A percentile compares a stretch with the other conserved stretches of the same genome.
phyloP scores from a whole-genome alignment of 805 yeast species.

The Sugiyamaella floridensis region DNA sequence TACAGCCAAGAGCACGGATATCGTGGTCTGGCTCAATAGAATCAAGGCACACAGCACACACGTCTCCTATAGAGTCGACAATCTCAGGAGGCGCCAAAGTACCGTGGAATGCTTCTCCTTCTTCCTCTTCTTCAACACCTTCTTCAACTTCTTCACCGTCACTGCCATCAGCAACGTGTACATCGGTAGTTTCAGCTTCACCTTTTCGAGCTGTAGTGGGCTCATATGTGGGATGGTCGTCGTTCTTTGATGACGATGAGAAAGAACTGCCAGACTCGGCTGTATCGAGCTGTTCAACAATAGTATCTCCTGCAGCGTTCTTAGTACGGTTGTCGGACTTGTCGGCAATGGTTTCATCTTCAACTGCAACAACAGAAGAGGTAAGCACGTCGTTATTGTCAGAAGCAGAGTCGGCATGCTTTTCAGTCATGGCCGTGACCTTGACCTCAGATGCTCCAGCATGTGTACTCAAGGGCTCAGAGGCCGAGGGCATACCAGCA shows the following conservation, averaged over 20 bases:
- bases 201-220: not conserved
- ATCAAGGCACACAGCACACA: constrained; percentile 76
- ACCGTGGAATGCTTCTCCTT: constrained; percentile 1
- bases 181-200: not conserved
- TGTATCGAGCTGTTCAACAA: not conserved
- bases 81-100: constrained; percentile 8
- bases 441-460: not conserved
- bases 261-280: not conserved
- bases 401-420: not conserved
- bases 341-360: no score
- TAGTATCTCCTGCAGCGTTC: not conserved
- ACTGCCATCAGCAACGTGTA: not conserved
- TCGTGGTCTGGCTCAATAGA: constrained; percentile 51
- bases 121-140: not conserved
- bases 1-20: constrained; percentile 71
- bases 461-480: constrained; percentile 1
- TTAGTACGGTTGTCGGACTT: no score
- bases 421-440: not conserved
- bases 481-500: constrained; percentile 1
- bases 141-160: not conserved
- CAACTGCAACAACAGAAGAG: no score
- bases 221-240: not conserved
- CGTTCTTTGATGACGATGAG: not conserved
- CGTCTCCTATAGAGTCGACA: constrained; percentile 34
- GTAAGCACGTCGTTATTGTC: no score